Evolutionary conservation across 225 moss, liverwort and hornwort genomes (phyloP), one percentile per base, ranked within the genome.

Genomic region (Pleurozium schreberi): DNA sequence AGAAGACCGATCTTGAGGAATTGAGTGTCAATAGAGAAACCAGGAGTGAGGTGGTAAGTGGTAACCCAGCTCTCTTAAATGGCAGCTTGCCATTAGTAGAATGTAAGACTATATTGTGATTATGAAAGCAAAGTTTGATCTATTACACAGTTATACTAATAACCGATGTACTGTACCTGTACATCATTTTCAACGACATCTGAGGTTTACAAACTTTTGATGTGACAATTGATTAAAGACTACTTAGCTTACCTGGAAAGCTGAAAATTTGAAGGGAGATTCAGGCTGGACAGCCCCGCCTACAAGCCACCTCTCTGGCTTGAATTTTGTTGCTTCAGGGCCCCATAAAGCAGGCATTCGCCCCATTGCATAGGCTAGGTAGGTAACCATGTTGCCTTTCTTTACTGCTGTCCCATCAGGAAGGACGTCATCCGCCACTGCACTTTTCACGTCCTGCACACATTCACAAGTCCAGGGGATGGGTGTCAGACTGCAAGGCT

Each of bases 301-400:
- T 8, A 47, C 86, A 33, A 98, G 92, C 97, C 97, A 98, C 66
- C 97, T 90, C 52, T 95, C 95, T 3, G 97, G 97, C 57, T 90
- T 93, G 89, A 94, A 98, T 47, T 92, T 67, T 11, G 84, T 59
- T 5, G 96, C 96, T 18, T 98, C 96, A 1, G 92, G 87, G 13
- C 97, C 97, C 97, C 97, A 98, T 9, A 96, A 58, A 45, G 90
- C 75, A 7, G 88, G 90, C 96, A 96, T 92, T 62, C 97, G 92
- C 13, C 93, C 97, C 97, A 96, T 98, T 16, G 80, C 89, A 28
- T 94, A 96, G 2, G 97, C 59, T 22, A 89, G 20, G 84, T 92
- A 96, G 12, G 57, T 34, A 6, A 98, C 18, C 88, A 94, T 67
- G 69, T 83, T 77, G 6, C 94, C 95, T 86, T 80, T 87, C 90